These are phyloP conservation scores for Ogataea paradorogensis DNA, from an alignment of 805 yeast species.

Conservation along the genomic window DNA sequence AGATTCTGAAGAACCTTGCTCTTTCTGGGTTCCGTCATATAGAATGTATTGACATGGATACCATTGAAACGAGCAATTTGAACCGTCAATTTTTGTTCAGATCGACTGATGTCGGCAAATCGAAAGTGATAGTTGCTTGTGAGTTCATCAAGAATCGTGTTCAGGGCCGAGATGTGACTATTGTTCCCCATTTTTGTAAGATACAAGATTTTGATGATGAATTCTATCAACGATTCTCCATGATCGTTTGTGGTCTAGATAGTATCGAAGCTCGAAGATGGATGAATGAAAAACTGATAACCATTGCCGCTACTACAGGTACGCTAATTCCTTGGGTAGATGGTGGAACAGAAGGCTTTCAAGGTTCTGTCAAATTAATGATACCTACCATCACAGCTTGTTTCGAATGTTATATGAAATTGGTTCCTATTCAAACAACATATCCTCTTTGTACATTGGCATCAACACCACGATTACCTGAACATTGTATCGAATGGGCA, in stretches of 20 bases:
- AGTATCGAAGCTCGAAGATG: conserved; percentile 87
- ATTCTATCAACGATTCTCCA: conserved; percentile 65
- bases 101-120: conserved; percentile 54
- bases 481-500: conserved; percentile 93
- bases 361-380: conserved; percentile 87
- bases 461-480: conserved; percentile 89
- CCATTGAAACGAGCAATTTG: conserved; percentile 71
- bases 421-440: conserved; percentile 61
- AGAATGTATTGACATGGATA: conserved; percentile 78
- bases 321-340: conserved; percentile 71
- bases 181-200: conserved; percentile 60
- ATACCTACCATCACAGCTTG: conserved; percentile 85
- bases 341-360: conserved; percentile 94
- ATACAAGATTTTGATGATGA: conserved; percentile 61
- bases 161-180: conserved; percentile 23
- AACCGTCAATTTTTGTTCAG: conserved; percentile 76
- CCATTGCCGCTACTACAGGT: conserved; percentile 52
- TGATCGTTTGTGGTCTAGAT: conserved; percentile 86
- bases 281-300: conserved; percentile 71
- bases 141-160: conserved; percentile 47
- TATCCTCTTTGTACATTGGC: conserved; percentile 94
- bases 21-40: conserved; percentile 64
- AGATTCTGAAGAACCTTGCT: conserved; percentile 68
- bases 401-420: conserved; percentile 84
- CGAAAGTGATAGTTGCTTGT: conserved; percentile 69